Base-by-base conservation (phyloP, 306 rosid genomes). In the Cucurbita maxima region DNA sequence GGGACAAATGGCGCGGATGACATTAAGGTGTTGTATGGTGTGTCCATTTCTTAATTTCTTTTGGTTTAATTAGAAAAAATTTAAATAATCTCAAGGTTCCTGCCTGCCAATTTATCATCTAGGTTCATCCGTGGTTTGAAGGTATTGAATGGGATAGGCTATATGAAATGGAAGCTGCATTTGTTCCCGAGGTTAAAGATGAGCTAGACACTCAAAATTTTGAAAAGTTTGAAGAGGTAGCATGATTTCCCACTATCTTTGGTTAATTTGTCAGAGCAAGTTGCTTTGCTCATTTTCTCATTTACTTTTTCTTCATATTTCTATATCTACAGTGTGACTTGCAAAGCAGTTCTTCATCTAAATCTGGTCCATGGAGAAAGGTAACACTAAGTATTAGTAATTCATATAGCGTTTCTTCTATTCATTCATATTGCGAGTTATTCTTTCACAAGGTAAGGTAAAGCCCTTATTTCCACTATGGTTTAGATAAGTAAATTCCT, bases 161-260 rank as follows among this genome's bases (percentile, higher is more conserved):
- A 52, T 95, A 95, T 84, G 89, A 89, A 22, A 85, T 95, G 86
- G 99, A 95, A 62, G 99, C 99, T 84, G 99, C 97, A 61, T 95
- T 91, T 82, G 84, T 91, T 75, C 99, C 99, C 2, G 96, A 91
- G 86, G 97, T 95, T 82, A 95, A 91, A 47, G 92, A 91, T 81
- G 97, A 95, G 73, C 82, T 95, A 81, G 99, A 95, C 82, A 91
- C 99, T 74, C 99, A 91, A 75, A 95, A 95, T 83, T 95, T 95
- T 78, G 99, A 95, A 70, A 89, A 91, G 87, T 95, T 95, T 63
- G 99, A 95, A 50, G 99, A 95, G 95, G 99, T 95, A 83, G 44
- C 15, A 69, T 36, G 79, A 68, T 69, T 66, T 20, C 59, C 52
- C 50, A 76, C 18, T 50, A 14, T 54, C 77, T 72, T 72, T 81